A percentile compares a stretch with the other conserved stretches of the same genome.
Evolutionary conservation across 148 eudicot genomes (phyloP).

Genomic region (Linanthus parryae): DNA sequence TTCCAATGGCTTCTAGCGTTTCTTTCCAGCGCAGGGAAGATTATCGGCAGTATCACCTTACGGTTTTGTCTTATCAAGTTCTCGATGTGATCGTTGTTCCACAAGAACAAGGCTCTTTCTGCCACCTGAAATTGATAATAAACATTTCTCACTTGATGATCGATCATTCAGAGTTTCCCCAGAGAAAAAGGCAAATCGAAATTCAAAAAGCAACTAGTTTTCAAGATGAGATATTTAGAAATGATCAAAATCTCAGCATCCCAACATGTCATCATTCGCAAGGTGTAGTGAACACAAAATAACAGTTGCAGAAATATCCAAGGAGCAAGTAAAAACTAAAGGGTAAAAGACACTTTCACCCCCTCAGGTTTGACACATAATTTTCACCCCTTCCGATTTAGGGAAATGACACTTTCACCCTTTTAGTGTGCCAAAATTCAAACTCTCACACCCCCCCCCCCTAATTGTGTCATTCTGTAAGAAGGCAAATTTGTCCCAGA

Average conservation of each 20-base stretch:
- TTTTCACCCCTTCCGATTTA: too few relatives aligned
- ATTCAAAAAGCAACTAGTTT: neutral
- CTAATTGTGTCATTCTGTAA: too few relatives aligned
- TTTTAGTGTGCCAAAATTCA: too few relatives aligned
- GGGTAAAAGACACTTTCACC: too few relatives aligned
- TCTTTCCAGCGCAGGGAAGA: conserved; percentile 70
- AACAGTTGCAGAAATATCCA: neutral
- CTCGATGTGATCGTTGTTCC: conserved; percentile 84
- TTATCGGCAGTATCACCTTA: conserved; percentile 56
- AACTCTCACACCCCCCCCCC: too few relatives aligned
- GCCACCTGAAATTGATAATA: conserved; percentile 46
- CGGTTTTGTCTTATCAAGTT: conserved; percentile 61
- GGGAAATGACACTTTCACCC: too few relatives aligned
- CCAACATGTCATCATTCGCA: too few relatives aligned
- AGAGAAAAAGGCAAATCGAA: neutral
- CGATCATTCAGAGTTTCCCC: neutral
- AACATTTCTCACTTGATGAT: neutral
- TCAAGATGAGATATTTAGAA: neutral
- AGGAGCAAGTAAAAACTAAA: too few relatives aligned
- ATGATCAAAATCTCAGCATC: neutral
- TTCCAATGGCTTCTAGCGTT: conserved; percentile 68
- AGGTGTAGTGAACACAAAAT: neutral
- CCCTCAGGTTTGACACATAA: too few relatives aligned
- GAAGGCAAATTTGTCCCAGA: too few relatives aligned
- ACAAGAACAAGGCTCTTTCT: conserved; percentile 64